phyloP scores from a whole-genome alignment of 495 filamentous ascomycete species.

The Neurospora intermedia region DNA sequence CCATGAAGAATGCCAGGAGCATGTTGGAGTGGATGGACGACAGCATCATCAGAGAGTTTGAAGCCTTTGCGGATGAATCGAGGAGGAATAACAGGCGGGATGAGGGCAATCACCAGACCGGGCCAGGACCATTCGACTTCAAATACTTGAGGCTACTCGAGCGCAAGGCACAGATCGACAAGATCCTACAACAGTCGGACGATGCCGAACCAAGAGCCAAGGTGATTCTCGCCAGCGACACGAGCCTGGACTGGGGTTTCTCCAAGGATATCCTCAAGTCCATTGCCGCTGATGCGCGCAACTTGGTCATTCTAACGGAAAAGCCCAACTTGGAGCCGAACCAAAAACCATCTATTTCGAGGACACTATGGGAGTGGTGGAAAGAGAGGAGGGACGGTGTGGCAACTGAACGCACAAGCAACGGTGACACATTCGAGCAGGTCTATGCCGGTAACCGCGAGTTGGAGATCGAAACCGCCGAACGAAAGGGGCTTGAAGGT shows the following conservation, averaged over 20 bases:
- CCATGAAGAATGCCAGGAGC: conserved; percentile 79
- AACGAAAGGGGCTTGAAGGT: conserved; percentile 54
- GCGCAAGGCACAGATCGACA: conserved; percentile 59
- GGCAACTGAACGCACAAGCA: conserved; percentile 43
- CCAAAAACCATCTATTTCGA: conserved; percentile 36
- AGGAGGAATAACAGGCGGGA: conserved; percentile 35
- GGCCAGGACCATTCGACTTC: conserved; percentile 79
- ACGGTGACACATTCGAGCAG: conserved; percentile 52
- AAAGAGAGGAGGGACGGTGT: conserved; percentile 53
- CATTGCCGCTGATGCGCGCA: conserved; percentile 64
- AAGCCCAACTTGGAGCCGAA: conserved; percentile 31
- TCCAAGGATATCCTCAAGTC: conserved; percentile 71
- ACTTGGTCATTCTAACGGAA: conserved; percentile 80
- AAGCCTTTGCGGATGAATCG: conserved; percentile 51
- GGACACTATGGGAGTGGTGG: conserved; percentile 63
- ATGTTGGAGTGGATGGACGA: conserved; percentile 99
- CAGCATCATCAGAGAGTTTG: conserved; percentile 80
- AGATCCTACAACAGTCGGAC: conserved; percentile 34
- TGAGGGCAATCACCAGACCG: conserved; percentile 28
- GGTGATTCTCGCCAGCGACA: conserved; percentile 86
- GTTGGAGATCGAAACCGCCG: conserved; percentile 46
- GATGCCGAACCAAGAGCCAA: conserved; percentile 37
- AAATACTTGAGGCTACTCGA: conserved; percentile 74
- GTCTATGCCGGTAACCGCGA: conserved; percentile 54
- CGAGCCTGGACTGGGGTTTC: conserved; percentile 89